Evolutionary conservation across 345 rosid genomes (phyloP).

Genomic region (Gossypium australe): DNA sequence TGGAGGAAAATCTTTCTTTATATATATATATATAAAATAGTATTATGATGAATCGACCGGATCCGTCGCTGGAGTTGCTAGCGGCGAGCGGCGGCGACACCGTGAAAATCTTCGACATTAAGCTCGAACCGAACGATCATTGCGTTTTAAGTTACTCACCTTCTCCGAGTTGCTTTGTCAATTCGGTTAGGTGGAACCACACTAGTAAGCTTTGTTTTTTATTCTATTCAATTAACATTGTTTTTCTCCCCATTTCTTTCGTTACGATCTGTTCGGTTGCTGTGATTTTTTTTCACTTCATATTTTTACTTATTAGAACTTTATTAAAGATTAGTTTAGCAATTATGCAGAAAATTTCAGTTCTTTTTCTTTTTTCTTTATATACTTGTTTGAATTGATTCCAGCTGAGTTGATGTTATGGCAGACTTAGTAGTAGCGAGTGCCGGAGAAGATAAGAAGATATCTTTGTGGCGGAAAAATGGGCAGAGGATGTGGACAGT

Average conservation of each 20-base stretch:
- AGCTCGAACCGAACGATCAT: constrained; percentile 70
- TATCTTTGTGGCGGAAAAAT: constrained; percentile 75
- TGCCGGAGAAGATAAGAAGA: constrained; percentile 95
- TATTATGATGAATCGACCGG: constrained; percentile 43
- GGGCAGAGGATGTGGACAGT: constrained; percentile 78
- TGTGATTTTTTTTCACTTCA: neutral
- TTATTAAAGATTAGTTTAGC: neutral
- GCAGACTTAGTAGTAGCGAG: constrained; percentile 97
- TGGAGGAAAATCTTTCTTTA: neutral
- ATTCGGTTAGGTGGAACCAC: constrained; percentile 94
- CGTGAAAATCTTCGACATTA: constrained; percentile 78
- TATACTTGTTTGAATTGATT: neutral
- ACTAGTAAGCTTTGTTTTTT: constrained; percentile 45
- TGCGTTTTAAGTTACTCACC: constrained; percentile 75
- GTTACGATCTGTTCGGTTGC: neutral
- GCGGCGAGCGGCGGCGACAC: constrained; percentile 89
- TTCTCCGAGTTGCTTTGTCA: constrained; percentile 59
- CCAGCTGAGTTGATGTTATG: constrained; percentile 8
- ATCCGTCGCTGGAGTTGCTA: constrained; percentile 62
- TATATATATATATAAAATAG: neutral
- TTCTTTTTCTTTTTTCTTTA: neutral
- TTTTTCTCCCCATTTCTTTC: neutral
- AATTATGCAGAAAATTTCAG: neutral
- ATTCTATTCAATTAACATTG: neutral
- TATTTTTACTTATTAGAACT: neutral